Percentiles rank a stretch among this genome's conserved stretches.
phyloP scores from a whole-genome alignment of 495 filamentous ascomycete genomes.

The Trichoderma asperelloides region DNA sequence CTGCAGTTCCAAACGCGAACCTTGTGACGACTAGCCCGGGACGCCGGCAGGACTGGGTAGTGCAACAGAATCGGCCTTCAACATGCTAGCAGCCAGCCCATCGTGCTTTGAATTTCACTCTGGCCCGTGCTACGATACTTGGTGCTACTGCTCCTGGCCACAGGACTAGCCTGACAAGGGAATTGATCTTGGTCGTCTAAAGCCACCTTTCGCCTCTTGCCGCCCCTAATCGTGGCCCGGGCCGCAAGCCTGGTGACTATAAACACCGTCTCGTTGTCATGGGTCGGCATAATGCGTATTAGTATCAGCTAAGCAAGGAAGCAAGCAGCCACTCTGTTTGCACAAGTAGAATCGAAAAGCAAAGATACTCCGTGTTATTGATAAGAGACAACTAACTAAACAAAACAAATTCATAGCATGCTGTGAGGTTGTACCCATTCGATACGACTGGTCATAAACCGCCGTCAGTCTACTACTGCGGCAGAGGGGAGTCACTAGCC shows the following conservation, averaged over 20 bases:
- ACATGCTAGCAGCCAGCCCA: too few relatives aligned
- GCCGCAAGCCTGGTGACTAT: not conserved
- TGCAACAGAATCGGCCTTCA: too few relatives aligned
- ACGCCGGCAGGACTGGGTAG: too few relatives aligned
- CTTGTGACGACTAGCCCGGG: too few relatives aligned
- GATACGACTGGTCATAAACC: slow-evolving; percentile 1
- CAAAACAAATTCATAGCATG: not conserved
- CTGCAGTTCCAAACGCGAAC: not conserved
- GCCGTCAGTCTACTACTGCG: not conserved
- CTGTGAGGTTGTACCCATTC: not conserved
- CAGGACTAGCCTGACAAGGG: not conserved
- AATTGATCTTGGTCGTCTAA: not conserved
- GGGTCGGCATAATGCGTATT: not conserved
- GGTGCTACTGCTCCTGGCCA: not conserved
- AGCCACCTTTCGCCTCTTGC: not conserved
- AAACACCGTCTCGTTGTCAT: not conserved
- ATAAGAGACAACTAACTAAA: too few relatives aligned
- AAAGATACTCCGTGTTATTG: too few relatives aligned
- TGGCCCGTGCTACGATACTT: not conserved
- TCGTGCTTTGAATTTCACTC: not conserved
- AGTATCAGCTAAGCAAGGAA: not conserved
- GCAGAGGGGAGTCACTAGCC: not conserved
- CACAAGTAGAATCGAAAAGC: too few relatives aligned
- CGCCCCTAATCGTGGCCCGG: slow-evolving; percentile 6
- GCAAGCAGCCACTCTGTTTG: too few relatives aligned